Percentiles rank a stretch among this genome's conserved stretches.
Evolutionary conservation across 2,329 filamentous ascomycete species (phyloP).

Genomic region (Fusarium sp.): DNA sequence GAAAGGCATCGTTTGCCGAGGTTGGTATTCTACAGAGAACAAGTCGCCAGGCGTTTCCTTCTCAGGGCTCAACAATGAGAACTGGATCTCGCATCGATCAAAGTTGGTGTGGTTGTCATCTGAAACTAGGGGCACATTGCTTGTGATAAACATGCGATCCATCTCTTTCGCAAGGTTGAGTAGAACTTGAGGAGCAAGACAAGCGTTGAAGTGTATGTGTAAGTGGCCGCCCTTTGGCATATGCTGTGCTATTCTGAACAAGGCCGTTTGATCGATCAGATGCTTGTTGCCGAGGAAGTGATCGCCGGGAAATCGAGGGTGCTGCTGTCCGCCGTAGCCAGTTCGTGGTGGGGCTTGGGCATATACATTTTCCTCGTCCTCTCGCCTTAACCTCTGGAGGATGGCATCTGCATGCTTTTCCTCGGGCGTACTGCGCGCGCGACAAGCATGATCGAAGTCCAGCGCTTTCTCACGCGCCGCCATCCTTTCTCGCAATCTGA

Average conservation of each 20-base stretch:
- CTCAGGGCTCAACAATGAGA: constrained; percentile 62
- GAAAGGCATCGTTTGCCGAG: constrained; percentile 61
- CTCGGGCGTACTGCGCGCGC: constrained; percentile 48
- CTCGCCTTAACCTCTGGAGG: constrained; percentile 54
- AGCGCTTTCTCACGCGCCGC: constrained; percentile 53
- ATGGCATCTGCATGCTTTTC: constrained; percentile 58
- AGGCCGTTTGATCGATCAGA: constrained; percentile 66
- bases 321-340: constrained; percentile 60
- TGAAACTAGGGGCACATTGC: constrained; percentile 62
- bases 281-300: constrained; percentile 70
- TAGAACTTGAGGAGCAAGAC: constrained; percentile 71
- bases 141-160: constrained; percentile 77
- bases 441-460: constrained; percentile 58
- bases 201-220: constrained; percentile 85
- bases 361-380: constrained; percentile 57
- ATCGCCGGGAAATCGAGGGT: constrained; percentile 63
- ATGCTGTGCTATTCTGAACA: constrained; percentile 68
- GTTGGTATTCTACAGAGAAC: constrained; percentile 63
- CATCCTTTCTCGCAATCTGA: constrained; percentile 49
- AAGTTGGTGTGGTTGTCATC: constrained; percentile 59
- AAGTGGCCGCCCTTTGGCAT: constrained; percentile 81
- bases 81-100: constrained; percentile 70
- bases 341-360: constrained; percentile 46
- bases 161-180: constrained; percentile 68
- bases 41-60: constrained; percentile 58